phyloP scores from a whole-genome alignment of 202 grass and related monocot species.

The Brachypodium distachyon region DNA sequence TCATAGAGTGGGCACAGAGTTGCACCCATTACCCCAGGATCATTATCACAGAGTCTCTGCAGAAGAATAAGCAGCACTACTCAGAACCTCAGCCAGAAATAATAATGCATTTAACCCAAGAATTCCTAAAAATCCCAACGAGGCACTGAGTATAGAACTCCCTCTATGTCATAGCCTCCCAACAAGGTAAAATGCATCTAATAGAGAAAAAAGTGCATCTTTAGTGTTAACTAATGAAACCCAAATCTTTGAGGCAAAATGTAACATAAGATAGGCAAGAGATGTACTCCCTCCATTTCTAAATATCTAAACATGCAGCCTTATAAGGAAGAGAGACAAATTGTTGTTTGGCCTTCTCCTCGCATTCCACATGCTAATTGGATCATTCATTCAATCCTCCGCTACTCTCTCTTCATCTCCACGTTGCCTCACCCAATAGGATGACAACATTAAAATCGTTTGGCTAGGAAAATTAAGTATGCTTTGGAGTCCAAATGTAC shows the following conservation, averaged over 20 bases:
- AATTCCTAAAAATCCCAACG: not conserved
- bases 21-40: constrained; percentile 97
- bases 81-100: not conserved
- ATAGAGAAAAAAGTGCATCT: not conserved
- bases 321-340: too few species aligned
- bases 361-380: too few species aligned
- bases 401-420: too few species aligned
- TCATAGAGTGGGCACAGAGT: constrained; percentile 88
- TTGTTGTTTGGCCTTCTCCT: too few species aligned
- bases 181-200: not conserved
- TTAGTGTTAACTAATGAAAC: not conserved
- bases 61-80: constrained; percentile 1
- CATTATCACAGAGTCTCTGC: constrained; percentile 91
- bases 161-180: not conserved
- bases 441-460: too few species aligned
- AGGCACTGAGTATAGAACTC: not conserved
- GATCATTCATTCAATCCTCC: too few species aligned
- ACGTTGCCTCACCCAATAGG: too few species aligned
- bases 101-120: not conserved
- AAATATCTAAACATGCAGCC: too few species aligned
- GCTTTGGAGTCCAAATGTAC: too few species aligned
- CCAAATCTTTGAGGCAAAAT: not conserved
- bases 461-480: too few species aligned
- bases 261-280: not conserved
- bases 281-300: too few species aligned